Evolutionary conservation across 192 early-diverging fungal species (phyloP), one percentile per base, ranked within the genome.

Genomic region (Chytriomyces sp.): DNA sequence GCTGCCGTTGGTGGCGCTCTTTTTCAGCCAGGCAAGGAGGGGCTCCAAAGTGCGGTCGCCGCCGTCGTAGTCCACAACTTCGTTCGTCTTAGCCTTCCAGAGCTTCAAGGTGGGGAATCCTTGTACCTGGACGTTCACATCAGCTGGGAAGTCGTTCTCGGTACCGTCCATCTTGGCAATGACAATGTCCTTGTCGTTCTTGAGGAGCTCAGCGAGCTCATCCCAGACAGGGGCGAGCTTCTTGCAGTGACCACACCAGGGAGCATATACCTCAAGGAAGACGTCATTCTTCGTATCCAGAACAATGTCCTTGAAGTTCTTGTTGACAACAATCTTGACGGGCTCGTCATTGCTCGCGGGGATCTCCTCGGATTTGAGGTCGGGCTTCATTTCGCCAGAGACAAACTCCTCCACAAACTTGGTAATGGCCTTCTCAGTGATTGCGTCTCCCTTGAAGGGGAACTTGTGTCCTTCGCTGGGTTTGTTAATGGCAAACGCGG

Each of bases 81-180:
- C 88, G 49, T 95, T 92, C 75, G 80, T 82, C 26, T 87, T 87
- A 52, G 90, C 93, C 83, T 95, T 93, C 85, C 94, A 88, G 67
- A 96, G 83, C 78, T 92, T 93, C 65, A 98, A 86, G 59, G 96
- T 98, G 44, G 96, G 96, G 92, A 98, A 98, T 28, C 95, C 96
- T 73, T 91, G 72, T 72, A 98, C 72, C 58, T 87, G 76, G 81
- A 95, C 90, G 17, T 75, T 77, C 62, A 80, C 76, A 73, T 70
- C 68, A 6, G 86, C 72, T 17, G 96, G 95, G 56, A 98, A 73
- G 58, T 98, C 96, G 83, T 98, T 98, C 69, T 89, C 93, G 52
- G 93, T 94, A 68, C 88, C 93, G 78, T 99, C 96, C 88, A 98
- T 88, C 89, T 98, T 99, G 78, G 95, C 94, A 75, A 94, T 91